A percentile compares a stretch with the other conserved stretches of the same genome.
These are phyloP conservation scores for Paraphoma sp. DNA, from an alignment of 2,329 filamentous ascomycete species.

Conservation along the genomic window DNA sequence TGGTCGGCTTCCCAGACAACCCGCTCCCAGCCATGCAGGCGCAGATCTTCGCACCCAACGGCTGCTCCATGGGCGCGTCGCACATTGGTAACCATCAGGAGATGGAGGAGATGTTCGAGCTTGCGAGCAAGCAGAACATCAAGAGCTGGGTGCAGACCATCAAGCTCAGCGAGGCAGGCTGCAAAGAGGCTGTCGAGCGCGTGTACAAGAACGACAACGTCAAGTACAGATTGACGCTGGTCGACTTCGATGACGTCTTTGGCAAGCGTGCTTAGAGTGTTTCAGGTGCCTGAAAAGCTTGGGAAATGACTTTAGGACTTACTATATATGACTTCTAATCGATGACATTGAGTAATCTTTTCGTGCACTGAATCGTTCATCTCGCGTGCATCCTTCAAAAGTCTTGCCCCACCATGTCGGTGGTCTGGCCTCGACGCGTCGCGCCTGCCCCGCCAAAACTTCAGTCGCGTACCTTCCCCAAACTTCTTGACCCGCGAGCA, in stretches of 20 bases:
- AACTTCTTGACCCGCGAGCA: neutral
- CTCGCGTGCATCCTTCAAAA: constrained; percentile 4
- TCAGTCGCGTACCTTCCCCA: neutral
- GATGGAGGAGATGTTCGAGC: constrained; percentile 60
- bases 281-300: neutral
- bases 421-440: constrained; percentile 17
- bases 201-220: constrained; percentile 73
- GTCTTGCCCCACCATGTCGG: constrained; percentile 12
- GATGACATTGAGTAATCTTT: neutral
- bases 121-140: constrained; percentile 59
- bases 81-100: constrained; percentile 59
- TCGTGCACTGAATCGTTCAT: neutral
- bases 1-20: constrained; percentile 79
- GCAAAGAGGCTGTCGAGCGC: constrained; percentile 72
- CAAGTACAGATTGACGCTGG: constrained; percentile 74
- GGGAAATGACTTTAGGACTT: neutral
- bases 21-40: constrained; percentile 74
- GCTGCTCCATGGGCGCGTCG: constrained; percentile 61
- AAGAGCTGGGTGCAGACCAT: constrained; percentile 68
- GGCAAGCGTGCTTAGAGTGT: constrained; percentile 52
- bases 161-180: constrained; percentile 72
- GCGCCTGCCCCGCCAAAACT: constrained; percentile 3
- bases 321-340: neutral
- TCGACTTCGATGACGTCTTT: constrained; percentile 72
- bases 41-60: constrained; percentile 77